Evolutionary conservation across 116 monocot genomes (phyloP).

Genomic region (Papilionanthe hybrid): DNA sequence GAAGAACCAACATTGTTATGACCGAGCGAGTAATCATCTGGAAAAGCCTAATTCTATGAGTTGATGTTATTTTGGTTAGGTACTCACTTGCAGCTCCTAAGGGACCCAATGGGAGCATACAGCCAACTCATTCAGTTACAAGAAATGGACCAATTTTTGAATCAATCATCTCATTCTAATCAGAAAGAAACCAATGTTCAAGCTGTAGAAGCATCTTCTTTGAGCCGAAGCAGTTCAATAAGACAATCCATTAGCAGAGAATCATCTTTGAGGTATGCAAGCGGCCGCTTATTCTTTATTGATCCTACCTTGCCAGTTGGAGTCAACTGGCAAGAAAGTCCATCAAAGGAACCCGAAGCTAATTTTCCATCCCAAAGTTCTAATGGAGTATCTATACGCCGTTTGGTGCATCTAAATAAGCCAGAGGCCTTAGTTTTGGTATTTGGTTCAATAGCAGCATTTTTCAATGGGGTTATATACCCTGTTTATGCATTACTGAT

Average conservation of each 20-base stretch:
- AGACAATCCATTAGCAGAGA: background rate
- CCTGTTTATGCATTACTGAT: conserved; percentile 31
- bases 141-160: conserved; percentile 33
- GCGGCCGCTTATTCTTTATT: background rate
- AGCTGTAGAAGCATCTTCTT: conserved; percentile 9
- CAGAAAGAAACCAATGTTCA: background rate
- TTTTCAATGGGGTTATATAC: conserved; percentile 19
- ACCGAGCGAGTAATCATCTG: background rate
- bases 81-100: conserved; percentile 48
- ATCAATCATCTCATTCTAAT: background rate
- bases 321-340: background rate
- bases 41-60: background rate
- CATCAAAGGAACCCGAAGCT: background rate
- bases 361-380: background rate
- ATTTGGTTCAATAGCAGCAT: conserved; percentile 29
- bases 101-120: conserved; percentile 33
- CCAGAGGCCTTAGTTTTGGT: conserved; percentile 37
- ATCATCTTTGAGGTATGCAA: background rate
- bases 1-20: background rate
- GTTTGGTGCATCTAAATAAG: conserved; percentile 46
- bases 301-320: background rate
- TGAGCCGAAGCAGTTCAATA: conserved; percentile 1
- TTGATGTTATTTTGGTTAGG: conserved; percentile 25
- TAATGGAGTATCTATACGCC: conserved; percentile 18
- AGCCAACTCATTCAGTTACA: conserved; percentile 71